phyloP scores from a whole-genome alignment of 1,139 yeast species.

The Debaryomyces fabryi region DNA sequence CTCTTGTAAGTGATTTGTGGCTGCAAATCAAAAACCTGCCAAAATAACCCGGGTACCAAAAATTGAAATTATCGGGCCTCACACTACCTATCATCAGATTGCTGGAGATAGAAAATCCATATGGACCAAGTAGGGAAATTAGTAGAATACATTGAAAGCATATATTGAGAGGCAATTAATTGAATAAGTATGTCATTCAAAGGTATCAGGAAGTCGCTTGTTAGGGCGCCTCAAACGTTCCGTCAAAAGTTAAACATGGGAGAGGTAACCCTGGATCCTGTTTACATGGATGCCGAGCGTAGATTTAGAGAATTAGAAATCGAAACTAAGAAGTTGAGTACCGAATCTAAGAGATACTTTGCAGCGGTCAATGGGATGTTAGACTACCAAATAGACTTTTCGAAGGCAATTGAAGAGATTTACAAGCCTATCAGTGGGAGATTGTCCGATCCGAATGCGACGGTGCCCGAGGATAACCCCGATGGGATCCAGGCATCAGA shows the following conservation, averaged over 20 bases:
- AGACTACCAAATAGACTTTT: slow-evolving; percentile 88
- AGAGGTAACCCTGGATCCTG: slow-evolving; percentile 79
- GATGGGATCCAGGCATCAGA: slow-evolving; percentile 95
- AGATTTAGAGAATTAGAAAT: slow-evolving; percentile 88
- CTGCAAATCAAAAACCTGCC: slow-evolving; percentile 10
- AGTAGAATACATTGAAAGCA: background rate
- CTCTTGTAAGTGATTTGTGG: slow-evolving; percentile 7
- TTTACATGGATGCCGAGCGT: slow-evolving; percentile 92
- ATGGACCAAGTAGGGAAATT: background rate
- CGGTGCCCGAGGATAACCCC: slow-evolving; percentile 90
- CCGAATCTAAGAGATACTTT: slow-evolving; percentile 87
- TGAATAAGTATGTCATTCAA: slow-evolving; percentile 77
- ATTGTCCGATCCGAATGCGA: slow-evolving; percentile 82
- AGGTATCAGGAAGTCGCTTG: slow-evolving; percentile 85
- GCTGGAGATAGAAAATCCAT: slow-evolving; percentile 1
- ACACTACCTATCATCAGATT: slow-evolving; percentile 1
- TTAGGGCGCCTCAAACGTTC: slow-evolving; percentile 81
- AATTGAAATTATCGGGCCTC: background rate
- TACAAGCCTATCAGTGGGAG: slow-evolving; percentile 96
- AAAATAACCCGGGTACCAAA: slow-evolving; percentile 7
- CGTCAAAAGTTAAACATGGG: slow-evolving; percentile 87
- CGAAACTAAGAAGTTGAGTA: slow-evolving; percentile 87
- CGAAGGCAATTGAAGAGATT: slow-evolving; percentile 91
- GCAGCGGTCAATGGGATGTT: slow-evolving; percentile 92
- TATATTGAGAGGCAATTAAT: background rate